Evolutionary conservation across 495 filamentous ascomycete genomes (phyloP).

Genomic region (Hypoxylon lienhwacheense): DNA sequence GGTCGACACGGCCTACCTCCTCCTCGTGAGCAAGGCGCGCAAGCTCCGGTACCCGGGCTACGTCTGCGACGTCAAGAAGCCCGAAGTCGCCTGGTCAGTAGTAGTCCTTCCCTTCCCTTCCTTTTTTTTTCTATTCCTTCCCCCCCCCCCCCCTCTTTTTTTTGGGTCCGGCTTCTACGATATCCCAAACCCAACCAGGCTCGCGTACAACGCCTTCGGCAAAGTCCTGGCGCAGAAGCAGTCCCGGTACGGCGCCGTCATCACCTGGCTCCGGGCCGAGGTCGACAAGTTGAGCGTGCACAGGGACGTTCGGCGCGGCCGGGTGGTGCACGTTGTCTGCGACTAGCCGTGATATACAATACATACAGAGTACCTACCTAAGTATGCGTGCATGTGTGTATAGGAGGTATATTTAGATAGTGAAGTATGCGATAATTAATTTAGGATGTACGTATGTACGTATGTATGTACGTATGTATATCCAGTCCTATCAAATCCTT

Average conservation of each 20-base stretch:
- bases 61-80: constrained; percentile 60
- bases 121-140: constrained; percentile 6
- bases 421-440: too few species aligned
- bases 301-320: constrained; percentile 32
- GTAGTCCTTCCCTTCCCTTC: background rate
- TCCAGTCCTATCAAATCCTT: too few species aligned
- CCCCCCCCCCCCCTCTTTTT: constrained; percentile 2
- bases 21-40: constrained; percentile 62
- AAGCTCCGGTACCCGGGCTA: constrained; percentile 54
- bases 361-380: background rate
- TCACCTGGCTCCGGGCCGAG: constrained; percentile 64
- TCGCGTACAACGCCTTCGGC: constrained; percentile 67
- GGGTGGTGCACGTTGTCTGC: constrained; percentile 20
- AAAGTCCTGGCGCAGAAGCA: constrained; percentile 69
- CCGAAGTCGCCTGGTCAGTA: constrained; percentile 69
- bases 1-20: constrained; percentile 61
- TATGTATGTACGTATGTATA: too few species aligned
- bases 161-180: too few species aligned
- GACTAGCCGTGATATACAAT: background rate
- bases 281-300: constrained; percentile 35
- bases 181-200: constrained; percentile 43
- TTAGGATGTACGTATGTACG: too few species aligned
- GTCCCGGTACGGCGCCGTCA: constrained; percentile 59
- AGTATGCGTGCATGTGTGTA: too few species aligned
- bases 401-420: too few species aligned